Evolutionary conservation across 495 filamentous ascomycete genomes (phyloP).

Genomic region (Diplogelasinospora grovesii): DNA sequence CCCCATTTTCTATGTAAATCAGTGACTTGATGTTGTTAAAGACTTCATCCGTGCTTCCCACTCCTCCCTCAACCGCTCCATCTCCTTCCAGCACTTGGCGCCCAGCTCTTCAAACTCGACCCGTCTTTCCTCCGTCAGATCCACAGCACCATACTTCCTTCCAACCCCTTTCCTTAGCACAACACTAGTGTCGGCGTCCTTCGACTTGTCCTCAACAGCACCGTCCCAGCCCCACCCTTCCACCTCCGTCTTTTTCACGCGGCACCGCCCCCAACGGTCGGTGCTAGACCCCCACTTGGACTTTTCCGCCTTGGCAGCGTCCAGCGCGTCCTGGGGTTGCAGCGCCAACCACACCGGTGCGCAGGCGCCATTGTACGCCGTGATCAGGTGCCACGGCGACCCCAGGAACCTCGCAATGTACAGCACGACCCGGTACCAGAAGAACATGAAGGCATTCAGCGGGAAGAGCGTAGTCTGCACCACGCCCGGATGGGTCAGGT

Average conservation of each 20-base stretch:
- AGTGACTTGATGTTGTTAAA: background rate
- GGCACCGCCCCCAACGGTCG: slow-evolving; percentile 49
- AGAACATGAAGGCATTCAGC: slow-evolving; percentile 56
- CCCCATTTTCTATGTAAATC: background rate
- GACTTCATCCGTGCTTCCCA: slow-evolving; percentile 62
- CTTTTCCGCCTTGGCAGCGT: slow-evolving; percentile 46
- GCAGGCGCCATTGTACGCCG: slow-evolving; percentile 67
- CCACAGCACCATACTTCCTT: slow-evolving; percentile 48
- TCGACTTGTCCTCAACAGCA: slow-evolving; percentile 47
- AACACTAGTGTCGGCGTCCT: slow-evolving; percentile 21
- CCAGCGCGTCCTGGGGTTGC: slow-evolving; percentile 56
- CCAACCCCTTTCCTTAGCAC: slow-evolving; percentile 34
- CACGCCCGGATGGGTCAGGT: slow-evolving; percentile 82
- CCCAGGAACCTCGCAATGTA: slow-evolving; percentile 72
- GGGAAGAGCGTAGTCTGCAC: slow-evolving; percentile 74
- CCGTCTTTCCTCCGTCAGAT: slow-evolving; percentile 57
- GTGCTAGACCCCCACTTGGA: slow-evolving; percentile 81
- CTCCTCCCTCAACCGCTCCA: slow-evolving; percentile 71
- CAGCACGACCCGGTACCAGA: slow-evolving; percentile 50
- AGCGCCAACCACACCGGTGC: slow-evolving; percentile 76
- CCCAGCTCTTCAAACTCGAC: slow-evolving; percentile 71
- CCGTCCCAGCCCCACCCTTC: slow-evolving; percentile 84
- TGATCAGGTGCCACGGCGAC: slow-evolving; percentile 78
- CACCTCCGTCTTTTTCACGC: slow-evolving; percentile 65
- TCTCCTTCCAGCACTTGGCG: slow-evolving; percentile 66